Base-by-base conservation (phyloP, 2,329 filamentous ascomycete genomes). In the Cercospora berteroae region DNA sequence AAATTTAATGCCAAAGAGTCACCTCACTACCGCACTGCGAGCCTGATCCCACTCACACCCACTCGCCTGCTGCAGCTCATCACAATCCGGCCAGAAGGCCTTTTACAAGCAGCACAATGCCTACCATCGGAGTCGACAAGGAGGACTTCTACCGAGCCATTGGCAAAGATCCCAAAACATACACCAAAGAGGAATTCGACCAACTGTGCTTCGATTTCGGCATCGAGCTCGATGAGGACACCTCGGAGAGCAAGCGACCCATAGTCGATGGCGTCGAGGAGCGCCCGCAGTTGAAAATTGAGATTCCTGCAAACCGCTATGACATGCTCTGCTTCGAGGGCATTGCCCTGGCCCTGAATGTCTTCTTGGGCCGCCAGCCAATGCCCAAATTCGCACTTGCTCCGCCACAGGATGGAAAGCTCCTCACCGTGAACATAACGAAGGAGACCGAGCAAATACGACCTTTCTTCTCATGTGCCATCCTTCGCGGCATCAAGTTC, bases 121-220 rank as follows among this genome's bases (percentile, higher is more conserved):
- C 95, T 82, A 99, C 95, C 79, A 97, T 99, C 76, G 87, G 90
- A 75, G 94, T 98, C 75, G 92, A 98, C 85, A 99, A 98, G 85
- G 94, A 93, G 77, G 92, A 90, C 78, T 92, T 99, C 79, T 98
- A 91, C 86, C 89, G 96, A 83, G 93, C 92, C 79, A 87, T 99
- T 68, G 94, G 93, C 78, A 89, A 90, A 82, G 89, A 95, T 88
- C 61, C 61, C 27, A 63, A 63, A 10, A 63, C 61, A 23, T 97
- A 87, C 80, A 97, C 94, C 64, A 95, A 92, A 71, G 88, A 96
- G 76, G 92, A 96, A 77, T 99, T 99, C 78, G 95, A 99, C 81
- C 91, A 96, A 78, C 86, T 99, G 74, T 98, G 95, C 82, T 99
- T 99, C 86, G 94, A 99, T 77, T 99, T 97, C 78, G 94, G 94